Conservation (phyloP, 208 protist genomes). For the Trypanosoma avium region DNA sequence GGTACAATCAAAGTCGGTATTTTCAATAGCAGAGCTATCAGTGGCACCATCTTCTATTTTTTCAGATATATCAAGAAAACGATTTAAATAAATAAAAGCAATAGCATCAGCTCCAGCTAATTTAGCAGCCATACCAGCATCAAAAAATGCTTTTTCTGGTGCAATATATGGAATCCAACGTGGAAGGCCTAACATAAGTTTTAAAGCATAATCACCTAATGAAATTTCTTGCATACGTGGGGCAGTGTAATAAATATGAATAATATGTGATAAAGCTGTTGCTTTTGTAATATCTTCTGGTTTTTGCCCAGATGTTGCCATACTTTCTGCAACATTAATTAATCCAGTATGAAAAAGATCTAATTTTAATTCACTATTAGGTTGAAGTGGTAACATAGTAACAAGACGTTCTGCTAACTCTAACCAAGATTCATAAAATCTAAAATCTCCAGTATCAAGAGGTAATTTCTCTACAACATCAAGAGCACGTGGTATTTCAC, state of each 20-base stretch:
- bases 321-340: constrained; percentile 72
- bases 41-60: constrained; percentile 89
- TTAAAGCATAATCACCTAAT: constrained; percentile 72
- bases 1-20: constrained; percentile 87
- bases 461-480: constrained; percentile 58
- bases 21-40: constrained; percentile 80
- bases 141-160: constrained; percentile 96
- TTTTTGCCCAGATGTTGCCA: constrained; percentile 79
- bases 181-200: constrained; percentile 89
- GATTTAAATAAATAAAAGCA: constrained; percentile 96
- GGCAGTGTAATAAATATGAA: constrained; percentile 85
- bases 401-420: constrained; percentile 62
- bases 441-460: constrained; percentile 85
- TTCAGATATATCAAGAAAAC: constrained; percentile 94
- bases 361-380: constrained; percentile 41
- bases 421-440: constrained; percentile 87
- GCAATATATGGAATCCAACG: constrained; percentile 91
- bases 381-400: constrained; percentile 37
- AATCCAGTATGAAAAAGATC: constrained; percentile 57
- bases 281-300: constrained; percentile 74
- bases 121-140: constrained; percentile 92
- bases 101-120: constrained; percentile 55
- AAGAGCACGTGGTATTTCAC: constrained; percentile 52
- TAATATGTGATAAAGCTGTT: constrained; percentile 61
- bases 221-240: constrained; percentile 64